Conservation (phyloP, 164 flowering plant genomes). For the Aristolochia fimbriata region DNA sequence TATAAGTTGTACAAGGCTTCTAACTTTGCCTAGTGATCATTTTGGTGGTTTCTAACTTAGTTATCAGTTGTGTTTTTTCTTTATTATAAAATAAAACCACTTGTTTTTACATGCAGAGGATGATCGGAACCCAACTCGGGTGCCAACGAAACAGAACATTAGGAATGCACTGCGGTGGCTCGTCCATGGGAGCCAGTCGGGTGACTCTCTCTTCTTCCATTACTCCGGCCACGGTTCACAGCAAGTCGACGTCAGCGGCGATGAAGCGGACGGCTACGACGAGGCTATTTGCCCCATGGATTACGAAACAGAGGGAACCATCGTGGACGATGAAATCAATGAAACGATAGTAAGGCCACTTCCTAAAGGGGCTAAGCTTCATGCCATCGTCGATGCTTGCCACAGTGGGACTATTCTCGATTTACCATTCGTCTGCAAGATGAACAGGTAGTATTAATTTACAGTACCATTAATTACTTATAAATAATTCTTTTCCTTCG, state of each 20-base stretch:
- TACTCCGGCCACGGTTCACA: slow-evolving; percentile 78
- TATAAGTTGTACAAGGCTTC: too few relatives aligned
- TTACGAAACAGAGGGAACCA: slow-evolving; percentile 43
- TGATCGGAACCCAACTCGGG: slow-evolving; percentile 28
- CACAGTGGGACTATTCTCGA: slow-evolving; percentile 72
- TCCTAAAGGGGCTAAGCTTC: slow-evolving; percentile 63
- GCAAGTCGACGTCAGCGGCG: slow-evolving; percentile 25
- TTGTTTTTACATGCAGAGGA: slow-evolving; percentile 35
- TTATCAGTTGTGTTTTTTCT: too few relatives aligned
- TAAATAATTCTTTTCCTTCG: too few relatives aligned
- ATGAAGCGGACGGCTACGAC: slow-evolving; percentile 71
- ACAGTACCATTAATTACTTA: too few relatives aligned
- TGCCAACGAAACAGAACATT: slow-evolving; percentile 64
- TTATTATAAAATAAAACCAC: too few relatives aligned
- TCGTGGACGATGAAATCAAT: slow-evolving; percentile 76
- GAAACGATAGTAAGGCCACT: slow-evolving; percentile 60
- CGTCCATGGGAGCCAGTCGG: slow-evolving; percentile 39
- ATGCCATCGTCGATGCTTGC: slow-evolving; percentile 67
- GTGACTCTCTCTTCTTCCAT: slow-evolving; percentile 82
- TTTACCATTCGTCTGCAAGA: slow-evolving; percentile 51
- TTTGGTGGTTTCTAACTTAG: too few relatives aligned
- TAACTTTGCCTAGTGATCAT: too few relatives aligned
- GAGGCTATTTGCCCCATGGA: slow-evolving; percentile 76
- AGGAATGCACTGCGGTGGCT: slow-evolving; percentile 60
- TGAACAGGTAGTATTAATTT: slow-evolving; percentile 30